A percentile compares a stretch with the other conserved stretches of the same genome.
Conservation (phyloP, 2,329 filamentous ascomycete species). For the Clonostachys rhizophaga region DNA sequence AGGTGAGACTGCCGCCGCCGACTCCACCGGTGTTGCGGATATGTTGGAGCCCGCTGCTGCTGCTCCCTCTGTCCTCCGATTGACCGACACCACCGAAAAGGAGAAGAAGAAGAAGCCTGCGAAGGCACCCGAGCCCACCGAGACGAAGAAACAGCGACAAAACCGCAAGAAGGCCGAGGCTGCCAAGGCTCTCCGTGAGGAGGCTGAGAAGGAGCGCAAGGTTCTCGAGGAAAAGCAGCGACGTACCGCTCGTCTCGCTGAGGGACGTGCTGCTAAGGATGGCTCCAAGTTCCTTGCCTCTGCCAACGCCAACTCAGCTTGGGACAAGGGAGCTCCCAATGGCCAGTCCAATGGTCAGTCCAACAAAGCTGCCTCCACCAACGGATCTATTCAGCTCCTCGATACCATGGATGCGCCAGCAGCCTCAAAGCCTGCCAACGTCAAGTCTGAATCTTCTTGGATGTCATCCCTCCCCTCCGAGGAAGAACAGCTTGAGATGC, state of each 20-base stretch:
- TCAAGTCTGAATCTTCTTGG: slow-evolving; percentile 26
- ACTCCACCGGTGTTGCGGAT: slow-evolving; percentile 72
- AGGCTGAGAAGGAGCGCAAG: slow-evolving; percentile 75
- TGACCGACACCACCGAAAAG: slow-evolving; percentile 59
- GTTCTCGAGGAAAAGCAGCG: slow-evolving; percentile 76
- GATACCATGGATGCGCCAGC: slow-evolving; percentile 48
- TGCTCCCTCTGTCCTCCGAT: slow-evolving; percentile 70
- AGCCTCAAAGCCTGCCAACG: slow-evolving; percentile 22
- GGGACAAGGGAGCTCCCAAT: slow-evolving; percentile 29
- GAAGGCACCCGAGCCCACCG: slow-evolving; percentile 60
- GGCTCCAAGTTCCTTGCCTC: slow-evolving; percentile 56
- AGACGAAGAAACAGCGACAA: slow-evolving; percentile 95
- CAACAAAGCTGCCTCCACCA: slow-evolving; percentile 21
- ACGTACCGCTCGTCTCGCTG: slow-evolving; percentile 73
- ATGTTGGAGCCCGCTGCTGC: slow-evolving; percentile 76
- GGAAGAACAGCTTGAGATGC: slow-evolving; percentile 57
- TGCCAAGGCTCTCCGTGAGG: slow-evolving; percentile 68
- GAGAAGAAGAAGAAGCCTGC: slow-evolving; percentile 59
- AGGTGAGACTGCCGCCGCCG: slow-evolving; percentile 41
- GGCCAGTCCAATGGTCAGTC: slow-evolving; percentile 22
- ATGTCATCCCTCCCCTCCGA: slow-evolving; percentile 50
- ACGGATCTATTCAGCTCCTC: slow-evolving; percentile 40
- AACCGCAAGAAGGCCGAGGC: slow-evolving; percentile 85
- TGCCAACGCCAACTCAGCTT: slow-evolving; percentile 34
- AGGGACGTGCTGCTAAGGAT: slow-evolving; percentile 79